These are phyloP conservation scores for Volvox carteri DNA, from an alignment of 163 green algal genomes.

Conservation along the genomic window DNA sequence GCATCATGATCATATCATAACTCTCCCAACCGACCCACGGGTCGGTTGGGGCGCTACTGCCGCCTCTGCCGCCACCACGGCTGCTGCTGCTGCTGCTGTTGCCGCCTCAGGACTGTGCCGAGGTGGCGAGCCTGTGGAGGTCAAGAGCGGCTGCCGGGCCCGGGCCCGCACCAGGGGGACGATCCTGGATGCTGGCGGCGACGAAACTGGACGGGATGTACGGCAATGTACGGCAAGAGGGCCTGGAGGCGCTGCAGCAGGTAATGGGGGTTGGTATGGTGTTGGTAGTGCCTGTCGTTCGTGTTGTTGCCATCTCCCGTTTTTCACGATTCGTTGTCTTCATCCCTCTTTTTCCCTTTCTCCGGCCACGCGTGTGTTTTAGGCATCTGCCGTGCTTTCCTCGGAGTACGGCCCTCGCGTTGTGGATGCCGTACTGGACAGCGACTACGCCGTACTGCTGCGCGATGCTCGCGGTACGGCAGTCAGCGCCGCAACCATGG, in stretches of 20 bases:
- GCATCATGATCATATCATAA: too few species aligned
- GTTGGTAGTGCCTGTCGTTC: too few species aligned
- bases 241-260: slow-evolving; percentile 6
- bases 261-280: too few species aligned
- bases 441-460: slow-evolving; percentile 40
- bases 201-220: background rate
- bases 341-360: background rate
- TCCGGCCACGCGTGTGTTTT: background rate
- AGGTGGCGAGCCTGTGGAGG: background rate
- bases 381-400: slow-evolving; percentile 12
- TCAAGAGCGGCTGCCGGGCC: slow-evolving; percentile 2
- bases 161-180: background rate
- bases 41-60: too few species aligned
- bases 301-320: too few species aligned
- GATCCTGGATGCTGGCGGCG: slow-evolving; percentile 26
- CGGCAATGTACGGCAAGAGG: background rate
- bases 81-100: background rate
- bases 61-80: too few species aligned
- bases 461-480: slow-evolving; percentile 1
- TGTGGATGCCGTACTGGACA: slow-evolving; percentile 48
- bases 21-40: too few species aligned
- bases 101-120: slow-evolving; percentile 26
- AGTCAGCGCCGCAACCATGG: slow-evolving; percentile 30
- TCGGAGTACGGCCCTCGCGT: slow-evolving; percentile 42
- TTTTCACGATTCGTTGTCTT: background rate